Evolutionary conservation across 1,284 basidiomycete species (phyloP), one percentile per base, ranked within the genome.

Genomic region (Xanthoconium separans): DNA sequence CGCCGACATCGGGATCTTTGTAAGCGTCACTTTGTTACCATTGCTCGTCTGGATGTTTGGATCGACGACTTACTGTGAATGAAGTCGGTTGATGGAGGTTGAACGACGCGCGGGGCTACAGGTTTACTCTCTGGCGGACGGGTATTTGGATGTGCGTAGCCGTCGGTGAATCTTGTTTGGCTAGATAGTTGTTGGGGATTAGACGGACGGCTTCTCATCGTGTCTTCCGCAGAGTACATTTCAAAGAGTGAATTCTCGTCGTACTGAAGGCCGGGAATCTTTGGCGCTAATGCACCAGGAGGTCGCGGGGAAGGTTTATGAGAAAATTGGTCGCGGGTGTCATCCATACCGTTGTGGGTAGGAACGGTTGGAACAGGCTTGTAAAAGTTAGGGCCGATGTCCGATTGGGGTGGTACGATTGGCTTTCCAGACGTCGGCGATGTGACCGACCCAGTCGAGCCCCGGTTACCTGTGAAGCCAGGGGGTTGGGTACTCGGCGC

Each of bases 201-300:
- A 8, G 54, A 43, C 20, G 58, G 65, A 18, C 66, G 67, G 18
- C 3, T 53, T 45, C 44, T 61, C n/a, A 46, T 31, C 33, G 41
- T 27, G 0, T 65, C 68, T 1, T 61, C 70, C 22, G 58, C 6
- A n/a, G 64, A 7, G 20, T 70, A 70, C 53, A 60, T 53, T 16
- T 72, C 67, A 34, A 64, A 27, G 22, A 66, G 43, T 3, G 57
- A 59, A 18, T 47, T 53, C 10, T 72, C 69, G 27, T 71, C 69
- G 43, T 52, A 69, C 34, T 55, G 51, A 46, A 57, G 62, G 11
- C 73, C 71, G 3, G 74, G 73, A 30, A 64, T 65, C 20, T 61
- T 63, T 0, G 71, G 73, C 4, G 72, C 53, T n/a, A 61, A 56
- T 34, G 74, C 68, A 31, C 74, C 73, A 33, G 69, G 58, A 16